phyloP scores from a whole-genome alignment of 2,329 filamentous ascomycete species.

The Penicillium italicum region DNA sequence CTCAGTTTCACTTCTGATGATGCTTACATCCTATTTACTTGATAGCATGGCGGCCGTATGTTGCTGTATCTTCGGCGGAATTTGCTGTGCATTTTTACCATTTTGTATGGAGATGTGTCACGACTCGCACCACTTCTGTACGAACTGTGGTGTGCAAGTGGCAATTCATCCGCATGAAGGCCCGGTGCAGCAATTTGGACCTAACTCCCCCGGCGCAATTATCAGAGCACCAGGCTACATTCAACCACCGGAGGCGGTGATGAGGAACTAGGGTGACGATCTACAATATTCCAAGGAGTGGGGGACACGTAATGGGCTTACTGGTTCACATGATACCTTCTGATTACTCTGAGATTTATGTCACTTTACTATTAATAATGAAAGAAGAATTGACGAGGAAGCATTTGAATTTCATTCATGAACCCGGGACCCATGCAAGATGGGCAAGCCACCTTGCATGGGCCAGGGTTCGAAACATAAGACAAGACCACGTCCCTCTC shows the following conservation, averaged over 20 bases:
- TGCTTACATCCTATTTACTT: not conserved
- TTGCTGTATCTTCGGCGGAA: constrained; percentile 17
- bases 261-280: not conserved
- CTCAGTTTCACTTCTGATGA: not conserved
- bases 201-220: not conserved
- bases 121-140: constrained; percentile 16
- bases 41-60: constrained; percentile 11
- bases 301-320: not conserved
- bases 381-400: not conserved
- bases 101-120: constrained; percentile 20
- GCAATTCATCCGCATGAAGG: not conserved
- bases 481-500: not conserved
- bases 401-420: not conserved
- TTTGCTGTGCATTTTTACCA: constrained; percentile 14
- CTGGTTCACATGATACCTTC: not conserved
- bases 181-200: not conserved
- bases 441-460: not conserved
- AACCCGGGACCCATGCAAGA: not conserved
- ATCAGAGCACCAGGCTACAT: not conserved
- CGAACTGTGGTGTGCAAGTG: constrained; percentile 2
- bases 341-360: not conserved
- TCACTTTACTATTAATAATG: not conserved
- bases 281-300: not conserved
- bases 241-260: not conserved
- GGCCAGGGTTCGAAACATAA: not conserved